Base-by-base conservation (phyloP, 805 yeast species). In the Cephaloascus fragrans region DNA sequence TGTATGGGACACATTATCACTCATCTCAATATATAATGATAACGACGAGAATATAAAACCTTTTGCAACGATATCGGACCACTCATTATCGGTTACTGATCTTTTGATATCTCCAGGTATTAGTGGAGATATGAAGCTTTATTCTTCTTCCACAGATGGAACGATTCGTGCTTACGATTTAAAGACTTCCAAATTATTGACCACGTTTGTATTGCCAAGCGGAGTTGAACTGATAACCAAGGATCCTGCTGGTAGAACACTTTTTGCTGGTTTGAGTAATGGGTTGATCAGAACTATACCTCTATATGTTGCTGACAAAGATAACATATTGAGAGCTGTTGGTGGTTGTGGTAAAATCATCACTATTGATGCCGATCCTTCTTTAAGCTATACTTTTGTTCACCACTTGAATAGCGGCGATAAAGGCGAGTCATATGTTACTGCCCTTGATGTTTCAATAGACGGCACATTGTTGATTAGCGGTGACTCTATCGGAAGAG, bases 211-310 rank as follows among this genome's bases (percentile, higher is more conserved):
- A n/a, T 57, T 82, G 19, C 74, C 80, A 3, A 52, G 58, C 16
- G 71, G 82, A 0, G 70, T 85, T 9, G 69, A 70, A 19, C 61
- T 81, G 16, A 40, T 90, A 4, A 69, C 76, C 0, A 61, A 74
- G 4, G 97, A 90, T 56, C 87, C 94, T 1, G 86, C 89, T 0
- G 85, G 79, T 49, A 67, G 97, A 48, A 69, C 77, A 2, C 41
- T 84, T 1, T 90, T 83, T 52, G 74, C 73, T 5, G 97, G 96
- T 1, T 58, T 82, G 14, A 49, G 59, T 2, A 69, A 75, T 43
- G 96, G 96, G 10, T 49, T 60, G 12, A 70, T 86, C 33, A 65
- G 80, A 44, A 54, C 63, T 29, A 67, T 84, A 4, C 73, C 79
- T 6, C 56, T 84, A 37, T 78, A 69, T 49, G 45, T 45, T 18